phyloP scores from a whole-genome alignment of 2,329 filamentous ascomycete genomes.

The Xylaria arbuscula region DNA sequence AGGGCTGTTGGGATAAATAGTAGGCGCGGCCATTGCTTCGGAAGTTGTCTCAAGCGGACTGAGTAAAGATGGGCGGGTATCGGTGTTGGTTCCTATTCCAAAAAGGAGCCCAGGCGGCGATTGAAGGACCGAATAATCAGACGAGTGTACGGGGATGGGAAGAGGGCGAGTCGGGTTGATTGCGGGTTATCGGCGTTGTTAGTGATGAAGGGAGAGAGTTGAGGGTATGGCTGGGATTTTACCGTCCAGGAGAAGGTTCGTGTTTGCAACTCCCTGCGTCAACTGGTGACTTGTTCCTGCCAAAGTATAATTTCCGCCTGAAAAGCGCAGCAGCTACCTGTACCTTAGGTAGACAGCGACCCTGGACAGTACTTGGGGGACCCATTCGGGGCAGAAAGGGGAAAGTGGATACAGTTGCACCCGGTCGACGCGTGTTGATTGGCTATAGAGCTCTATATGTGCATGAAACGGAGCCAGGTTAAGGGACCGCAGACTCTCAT shows the following conservation, averaged over 20 bases:
- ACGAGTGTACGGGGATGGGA: slow-evolving; percentile 38
- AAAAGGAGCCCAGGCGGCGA: slow-evolving; percentile 52
- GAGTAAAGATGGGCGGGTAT: slow-evolving; percentile 44
- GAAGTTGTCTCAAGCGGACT: slow-evolving; percentile 45
- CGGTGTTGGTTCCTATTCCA: slow-evolving; percentile 52
- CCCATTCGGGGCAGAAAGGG: slow-evolving; percentile 43
- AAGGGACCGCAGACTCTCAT: slow-evolving; percentile 27
- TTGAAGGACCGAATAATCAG: slow-evolving; percentile 44
- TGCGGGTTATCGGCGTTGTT: slow-evolving; percentile 27
- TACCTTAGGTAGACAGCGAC: slow-evolving; percentile 6
- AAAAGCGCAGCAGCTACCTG: slow-evolving; percentile 42
- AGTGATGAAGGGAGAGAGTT: slow-evolving; percentile 27
- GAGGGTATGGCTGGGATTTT: slow-evolving; percentile 40
- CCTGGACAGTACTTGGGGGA: neutral
- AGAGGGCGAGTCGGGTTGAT: slow-evolving; percentile 30
- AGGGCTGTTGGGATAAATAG: slow-evolving; percentile 93
- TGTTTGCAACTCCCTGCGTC: slow-evolving; percentile 47
- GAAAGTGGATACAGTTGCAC: slow-evolving; percentile 41
- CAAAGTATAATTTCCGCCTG: slow-evolving; percentile 62
- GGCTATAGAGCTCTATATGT: slow-evolving; percentile 41
- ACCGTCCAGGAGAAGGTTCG: slow-evolving; percentile 45
- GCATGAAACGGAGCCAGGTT: slow-evolving; percentile 30
- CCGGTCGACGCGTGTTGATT: slow-evolving; percentile 41
- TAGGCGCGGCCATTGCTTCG: slow-evolving; percentile 72
- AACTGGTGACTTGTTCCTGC: slow-evolving; percentile 45